Evolutionary conservation across 306 rosid species (phyloP).

Genomic region (Ziziphus jujuba): DNA sequence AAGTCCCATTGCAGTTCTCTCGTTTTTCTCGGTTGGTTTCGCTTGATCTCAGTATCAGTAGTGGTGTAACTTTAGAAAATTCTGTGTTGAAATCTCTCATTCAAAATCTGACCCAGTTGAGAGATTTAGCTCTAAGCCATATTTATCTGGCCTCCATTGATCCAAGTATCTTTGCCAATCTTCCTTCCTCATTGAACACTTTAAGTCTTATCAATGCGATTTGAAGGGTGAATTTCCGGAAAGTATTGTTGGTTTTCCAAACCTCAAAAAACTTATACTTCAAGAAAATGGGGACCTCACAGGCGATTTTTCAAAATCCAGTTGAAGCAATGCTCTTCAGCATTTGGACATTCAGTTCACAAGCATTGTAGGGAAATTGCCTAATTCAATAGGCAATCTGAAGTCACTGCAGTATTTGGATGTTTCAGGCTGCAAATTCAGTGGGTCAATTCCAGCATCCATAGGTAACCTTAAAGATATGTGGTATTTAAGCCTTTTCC

Average conservation of each 20-base stretch:
- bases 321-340: not conserved
- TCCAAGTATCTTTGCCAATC: not conserved
- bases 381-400: not conserved
- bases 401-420: not conserved
- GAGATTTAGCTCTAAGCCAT: not conserved
- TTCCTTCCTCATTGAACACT: not conserved
- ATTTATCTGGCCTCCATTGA: not conserved
- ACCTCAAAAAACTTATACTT: not conserved
- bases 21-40: not conserved
- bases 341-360: not conserved
- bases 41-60: not conserved
- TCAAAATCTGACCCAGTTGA: not conserved
- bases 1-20: conserved; percentile 4
- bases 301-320: not conserved
- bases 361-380: not conserved
- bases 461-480: not conserved
- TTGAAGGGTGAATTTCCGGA: not conserved
- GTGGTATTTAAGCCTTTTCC: not conserved
- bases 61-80: not conserved
- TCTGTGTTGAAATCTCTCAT: not conserved
- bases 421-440: not conserved
- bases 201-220: not conserved
- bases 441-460: not conserved
- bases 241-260: not conserved
- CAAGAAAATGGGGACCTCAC: not conserved